Evolutionary conservation across 2,329 filamentous ascomycete species (phyloP), one percentile per base, ranked within the genome.

Genomic region (Exophiala xenobiotica): DNA sequence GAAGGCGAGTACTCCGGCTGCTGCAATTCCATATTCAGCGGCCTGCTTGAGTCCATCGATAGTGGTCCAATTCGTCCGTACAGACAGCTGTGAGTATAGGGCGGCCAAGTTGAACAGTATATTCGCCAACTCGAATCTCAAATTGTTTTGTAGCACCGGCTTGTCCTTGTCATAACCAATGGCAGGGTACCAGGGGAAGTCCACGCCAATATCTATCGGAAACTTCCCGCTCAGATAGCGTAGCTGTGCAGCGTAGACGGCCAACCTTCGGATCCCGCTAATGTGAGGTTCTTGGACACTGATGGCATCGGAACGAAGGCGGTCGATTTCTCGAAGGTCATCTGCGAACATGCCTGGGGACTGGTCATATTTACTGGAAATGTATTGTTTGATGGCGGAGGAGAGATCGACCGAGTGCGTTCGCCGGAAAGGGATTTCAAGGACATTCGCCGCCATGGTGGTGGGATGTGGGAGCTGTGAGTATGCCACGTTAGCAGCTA

Each of bases 351-450:
- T 95, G 70, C 96, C 90, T 26, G 93, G 92, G 67, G 96, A 92
- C 69, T 99, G 93, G 71, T 97, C 92, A 85, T 97, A 97, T 78
- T 97, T 96, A 70, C 83, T 86, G 56, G 90, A 95, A 65, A 99
- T 97, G 75, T 99, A 97, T 68, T 93, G 86, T 59, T 88, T 90
- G 68, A 99, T 90, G 43, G 90, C 87, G 55, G 82, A 78, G 49
- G 88, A 87, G 56, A 97, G 80, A 53, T 86, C 87, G 33, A 96
- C 78, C 51, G 86, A 79, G 58, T 87, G 83, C 45, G 90, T 92
- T 67, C 86, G 88, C 63, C 92, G 89, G 72, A 97, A 97, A 6
- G 92, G 91, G 57, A 96, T 78, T 67, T 85, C 83, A 49, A 95
- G 80, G 50, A 77, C 72, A 55, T 74, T 76, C 52, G 54, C 51